Conservation (phyloP, 2,329 filamentous ascomycete species). For the Pseudocercospora fuligena region DNA sequence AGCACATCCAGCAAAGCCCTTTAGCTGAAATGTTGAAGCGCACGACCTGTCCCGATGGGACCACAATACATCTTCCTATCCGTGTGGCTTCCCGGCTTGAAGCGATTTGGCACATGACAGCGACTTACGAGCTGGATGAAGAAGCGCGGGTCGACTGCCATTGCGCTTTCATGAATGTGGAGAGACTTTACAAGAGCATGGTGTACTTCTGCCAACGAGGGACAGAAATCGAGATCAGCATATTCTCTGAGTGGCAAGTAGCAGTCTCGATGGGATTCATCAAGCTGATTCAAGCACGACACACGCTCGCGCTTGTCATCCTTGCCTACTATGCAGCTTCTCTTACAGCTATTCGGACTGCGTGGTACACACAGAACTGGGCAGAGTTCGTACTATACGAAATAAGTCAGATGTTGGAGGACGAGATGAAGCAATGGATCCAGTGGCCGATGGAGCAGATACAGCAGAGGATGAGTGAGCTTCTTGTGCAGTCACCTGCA, state of each 20-base stretch:
- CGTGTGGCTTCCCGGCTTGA: neutral
- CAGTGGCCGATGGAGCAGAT: constrained; percentile 1
- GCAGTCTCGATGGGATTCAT: neutral
- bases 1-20: neutral
- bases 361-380: constrained; percentile 6
- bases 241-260: neutral
- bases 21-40: neutral
- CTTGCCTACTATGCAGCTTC: neutral
- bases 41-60: neutral
- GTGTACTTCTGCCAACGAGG: neutral
- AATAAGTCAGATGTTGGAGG: neutral
- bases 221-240: neutral
- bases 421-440: neutral
- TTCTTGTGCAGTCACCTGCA: neutral
- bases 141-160: neutral
- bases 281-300: neutral
- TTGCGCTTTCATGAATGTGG: neutral
- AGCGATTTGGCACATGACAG: neutral
- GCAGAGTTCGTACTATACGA: neutral
- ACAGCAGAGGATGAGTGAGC: neutral
- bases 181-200: neutral
- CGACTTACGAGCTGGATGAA: neutral
- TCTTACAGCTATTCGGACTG: neutral
- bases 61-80: neutral
- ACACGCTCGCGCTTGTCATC: neutral